Evolutionary conservation across 2,329 filamentous ascomycete species (phyloP).

Genomic region (Aspergillus sp.): DNA sequence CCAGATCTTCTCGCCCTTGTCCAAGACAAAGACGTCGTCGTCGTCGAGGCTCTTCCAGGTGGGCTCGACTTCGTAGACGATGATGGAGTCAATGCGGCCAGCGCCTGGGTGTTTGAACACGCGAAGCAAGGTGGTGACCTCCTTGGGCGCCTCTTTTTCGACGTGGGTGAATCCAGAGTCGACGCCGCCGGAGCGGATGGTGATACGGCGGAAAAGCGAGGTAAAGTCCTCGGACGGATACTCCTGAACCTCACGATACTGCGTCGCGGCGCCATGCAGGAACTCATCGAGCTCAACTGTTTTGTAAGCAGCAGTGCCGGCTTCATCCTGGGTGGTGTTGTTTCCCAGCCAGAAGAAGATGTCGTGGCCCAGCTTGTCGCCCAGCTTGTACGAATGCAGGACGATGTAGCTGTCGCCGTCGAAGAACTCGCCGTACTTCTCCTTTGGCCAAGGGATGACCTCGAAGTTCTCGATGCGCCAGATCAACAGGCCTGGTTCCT

Average conservation of each 20-base stretch:
- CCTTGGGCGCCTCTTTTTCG: slow-evolving; percentile 50
- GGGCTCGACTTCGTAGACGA: slow-evolving; percentile 65
- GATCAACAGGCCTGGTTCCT: slow-evolving; percentile 55
- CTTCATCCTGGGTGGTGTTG: slow-evolving; percentile 67
- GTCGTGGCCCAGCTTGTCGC: slow-evolving; percentile 57
- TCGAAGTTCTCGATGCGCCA: slow-evolving; percentile 70
- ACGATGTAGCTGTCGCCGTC: slow-evolving; percentile 70
- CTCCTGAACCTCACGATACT: slow-evolving; percentile 64
- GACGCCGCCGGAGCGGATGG: slow-evolving; percentile 62
- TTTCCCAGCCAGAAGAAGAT: slow-evolving; percentile 70
- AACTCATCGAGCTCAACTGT: slow-evolving; percentile 70
- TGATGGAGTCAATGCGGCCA: slow-evolving; percentile 40
- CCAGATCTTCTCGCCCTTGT: slow-evolving; percentile 64
- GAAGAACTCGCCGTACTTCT: slow-evolving; percentile 60
- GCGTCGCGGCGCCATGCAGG: slow-evolving; percentile 59
- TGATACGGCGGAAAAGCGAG: slow-evolving; percentile 59
- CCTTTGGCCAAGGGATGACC: slow-evolving; percentile 60
- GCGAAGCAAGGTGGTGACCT: slow-evolving; percentile 56
- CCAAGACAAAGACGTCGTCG: slow-evolving; percentile 65
- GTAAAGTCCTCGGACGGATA: slow-evolving; percentile 61
- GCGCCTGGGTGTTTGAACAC: slow-evolving; percentile 60
- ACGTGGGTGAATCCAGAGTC: slow-evolving; percentile 64
- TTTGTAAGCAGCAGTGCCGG: slow-evolving; percentile 68
- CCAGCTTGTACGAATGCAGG: slow-evolving; percentile 58
- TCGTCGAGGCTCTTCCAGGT: slow-evolving; percentile 64